A percentile compares a stretch with the other conserved stretches of the same genome.
Conservation (phyloP, 2,329 filamentous ascomycete genomes). For the Talaromyces marneffei region DNA sequence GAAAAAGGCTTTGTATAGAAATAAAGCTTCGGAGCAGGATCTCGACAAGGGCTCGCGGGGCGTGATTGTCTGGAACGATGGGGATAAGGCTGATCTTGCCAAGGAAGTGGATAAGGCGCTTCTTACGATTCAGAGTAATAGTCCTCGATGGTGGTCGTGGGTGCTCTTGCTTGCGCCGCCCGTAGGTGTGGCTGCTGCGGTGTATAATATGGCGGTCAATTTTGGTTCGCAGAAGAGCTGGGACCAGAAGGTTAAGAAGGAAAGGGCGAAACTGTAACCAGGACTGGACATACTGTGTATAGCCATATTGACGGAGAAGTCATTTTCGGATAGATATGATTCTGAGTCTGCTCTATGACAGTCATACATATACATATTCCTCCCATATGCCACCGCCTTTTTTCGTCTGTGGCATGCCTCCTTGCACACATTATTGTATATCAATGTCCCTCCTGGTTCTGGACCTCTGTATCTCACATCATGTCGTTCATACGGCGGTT, state of each 20-base stretch:
- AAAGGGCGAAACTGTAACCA: slow-evolving; percentile 36
- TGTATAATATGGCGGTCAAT: slow-evolving; percentile 70
- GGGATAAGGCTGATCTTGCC: slow-evolving; percentile 62
- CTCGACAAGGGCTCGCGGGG: slow-evolving; percentile 53
- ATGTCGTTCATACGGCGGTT: not conserved
- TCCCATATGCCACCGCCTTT: not conserved
- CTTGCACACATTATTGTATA: not conserved
- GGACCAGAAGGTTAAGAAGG: slow-evolving; percentile 54
- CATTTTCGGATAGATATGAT: not conserved
- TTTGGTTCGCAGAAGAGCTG: slow-evolving; percentile 64
- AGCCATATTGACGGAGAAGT: not conserved
- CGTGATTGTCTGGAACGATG: slow-evolving; percentile 88
- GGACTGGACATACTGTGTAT: not conserved
- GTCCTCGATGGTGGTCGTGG: slow-evolving; percentile 81
- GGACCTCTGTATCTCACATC: not conserved
- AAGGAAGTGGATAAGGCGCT: slow-evolving; percentile 63
- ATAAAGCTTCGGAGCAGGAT: slow-evolving; percentile 12
- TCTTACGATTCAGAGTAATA: slow-evolving; percentile 53
- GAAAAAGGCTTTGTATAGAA: slow-evolving; percentile 60
- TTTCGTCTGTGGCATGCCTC: not conserved
- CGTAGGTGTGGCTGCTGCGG: slow-evolving; percentile 60
- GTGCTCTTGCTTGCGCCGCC: slow-evolving; percentile 64
- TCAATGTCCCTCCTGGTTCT: not conserved
- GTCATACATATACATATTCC: not conserved
- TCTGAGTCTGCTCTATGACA: not conserved